Evolutionary conservation across 495 filamentous ascomycete species (phyloP), one percentile per base, ranked within the genome.

Genomic region (Schizothecium vesticola): DNA sequence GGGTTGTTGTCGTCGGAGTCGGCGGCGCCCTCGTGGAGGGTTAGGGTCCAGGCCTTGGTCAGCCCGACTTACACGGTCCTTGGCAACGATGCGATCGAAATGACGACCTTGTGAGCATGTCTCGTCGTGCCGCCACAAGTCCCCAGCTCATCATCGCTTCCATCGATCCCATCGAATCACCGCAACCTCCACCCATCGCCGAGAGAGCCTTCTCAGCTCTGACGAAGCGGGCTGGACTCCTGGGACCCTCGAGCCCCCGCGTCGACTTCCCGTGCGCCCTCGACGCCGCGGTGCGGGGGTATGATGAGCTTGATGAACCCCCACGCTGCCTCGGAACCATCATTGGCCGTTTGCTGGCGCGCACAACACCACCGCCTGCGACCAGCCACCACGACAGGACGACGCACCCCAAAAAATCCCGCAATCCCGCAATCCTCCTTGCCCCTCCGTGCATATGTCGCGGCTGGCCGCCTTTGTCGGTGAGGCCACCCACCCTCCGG

Each of bases 391-490:
- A 25, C 36, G 24, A 57, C 29, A 31, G 11, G 25, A 67, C 22
- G n/a, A 56, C 59, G 56, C 33, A 62, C 25, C 31, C 66, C 59
- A 59, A 33, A 51, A 64, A 64, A 64, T 64, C 62, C 62, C 62
- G 29, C 61, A 64, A 64, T 64, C 61, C 61, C 61, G 29, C 62
- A 56, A 64, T 64, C 28, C 28, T 19, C n/a, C 26, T 59, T 16
- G 58, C 58, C 36, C 36, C 43, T 51, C 43, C 43, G 43, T 51
- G 43, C 43, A n/a, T 51, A 19, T 51, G 43, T 51, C n/a, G 43
- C 43, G 43, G 43, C 43, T 51, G 43, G 43, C 43, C 43, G 43
- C 43, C 43, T 51, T 19, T 51, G 16, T 51, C 43, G 43, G 43
- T n/a, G 43, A 51, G 43, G 43, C 43, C 43, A 51, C 16, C 36